These are phyloP conservation scores for Plenodomus lindquistii DNA, from an alignment of 2,329 filamentous ascomycete genomes.

Conservation along the genomic window DNA sequence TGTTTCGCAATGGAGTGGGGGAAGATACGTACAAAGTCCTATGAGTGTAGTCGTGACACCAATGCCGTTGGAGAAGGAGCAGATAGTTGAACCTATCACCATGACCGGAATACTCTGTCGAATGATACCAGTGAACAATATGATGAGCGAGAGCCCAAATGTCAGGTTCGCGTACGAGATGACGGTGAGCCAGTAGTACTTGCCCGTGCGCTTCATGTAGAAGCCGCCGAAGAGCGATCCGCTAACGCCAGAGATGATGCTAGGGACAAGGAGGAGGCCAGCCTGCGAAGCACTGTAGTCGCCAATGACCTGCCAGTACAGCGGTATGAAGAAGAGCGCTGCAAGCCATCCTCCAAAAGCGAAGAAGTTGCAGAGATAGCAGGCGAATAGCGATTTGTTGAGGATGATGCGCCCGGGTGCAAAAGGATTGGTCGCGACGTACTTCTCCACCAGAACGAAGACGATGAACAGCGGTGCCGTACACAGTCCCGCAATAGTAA, in stretches of 20 bases:
- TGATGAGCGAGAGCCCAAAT: slow-evolving; percentile 59
- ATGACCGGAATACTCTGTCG: slow-evolving; percentile 56
- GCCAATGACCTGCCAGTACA: slow-evolving; percentile 76
- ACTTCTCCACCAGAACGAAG: slow-evolving; percentile 72
- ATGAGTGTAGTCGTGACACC: slow-evolving; percentile 74
- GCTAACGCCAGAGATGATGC: slow-evolving; percentile 63
- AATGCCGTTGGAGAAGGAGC: slow-evolving; percentile 59
- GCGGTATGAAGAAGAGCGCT: slow-evolving; percentile 71
- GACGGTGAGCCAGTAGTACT: slow-evolving; percentile 71
- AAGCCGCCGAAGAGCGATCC: slow-evolving; percentile 68
- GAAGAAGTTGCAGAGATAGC: slow-evolving; percentile 75
- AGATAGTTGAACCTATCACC: slow-evolving; percentile 60
- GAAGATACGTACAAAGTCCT: slow-evolving; percentile 49
- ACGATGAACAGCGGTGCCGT: slow-evolving; percentile 63
- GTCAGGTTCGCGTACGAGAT: slow-evolving; percentile 58
- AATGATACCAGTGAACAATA: slow-evolving; percentile 61
- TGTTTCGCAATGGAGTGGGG: neutral
- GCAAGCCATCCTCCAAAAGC: slow-evolving; percentile 64
- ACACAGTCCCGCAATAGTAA: slow-evolving; percentile 62
- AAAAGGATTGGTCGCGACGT: slow-evolving; percentile 71
- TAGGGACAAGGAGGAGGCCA: slow-evolving; percentile 68
- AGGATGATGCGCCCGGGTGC: slow-evolving; percentile 76
- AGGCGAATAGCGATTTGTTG: slow-evolving; percentile 66
- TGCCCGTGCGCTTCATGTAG: slow-evolving; percentile 70
- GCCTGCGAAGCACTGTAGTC: slow-evolving; percentile 65